A percentile compares a stretch with the other conserved stretches of the same genome.
Conservation (phyloP, 2,329 filamentous ascomycete genomes). For the Paecilomyces formosus region DNA sequence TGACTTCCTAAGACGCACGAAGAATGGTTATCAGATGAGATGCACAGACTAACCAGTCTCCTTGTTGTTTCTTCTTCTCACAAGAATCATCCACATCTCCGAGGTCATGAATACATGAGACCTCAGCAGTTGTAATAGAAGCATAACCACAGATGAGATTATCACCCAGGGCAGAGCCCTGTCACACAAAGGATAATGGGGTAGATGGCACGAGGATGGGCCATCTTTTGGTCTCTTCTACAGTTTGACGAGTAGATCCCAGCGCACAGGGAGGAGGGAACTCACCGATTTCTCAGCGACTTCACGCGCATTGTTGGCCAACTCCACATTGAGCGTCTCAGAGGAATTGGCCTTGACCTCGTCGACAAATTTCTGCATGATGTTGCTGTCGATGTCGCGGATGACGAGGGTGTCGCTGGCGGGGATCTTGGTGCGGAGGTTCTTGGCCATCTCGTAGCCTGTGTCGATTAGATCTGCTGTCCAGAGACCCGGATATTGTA, state of each 20-base stretch:
- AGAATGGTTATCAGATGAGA: background rate
- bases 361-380: slow-evolving; percentile 49
- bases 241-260: background rate
- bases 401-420: slow-evolving; percentile 55
- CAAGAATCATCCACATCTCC: background rate
- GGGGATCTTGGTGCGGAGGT: slow-evolving; percentile 60
- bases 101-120: background rate
- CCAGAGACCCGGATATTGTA: no score
- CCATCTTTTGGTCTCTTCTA: background rate
- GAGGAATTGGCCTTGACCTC: slow-evolving; percentile 37
- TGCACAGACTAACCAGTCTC: background rate
- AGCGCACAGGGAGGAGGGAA: background rate
- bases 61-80: background rate
- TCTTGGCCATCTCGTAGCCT: slow-evolving; percentile 69
- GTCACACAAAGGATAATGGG: background rate
- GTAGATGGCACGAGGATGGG: background rate
- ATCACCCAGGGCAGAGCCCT: background rate
- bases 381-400: slow-evolving; percentile 57
- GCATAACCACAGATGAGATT: no score
- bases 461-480: background rate
- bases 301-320: slow-evolving; percentile 52
- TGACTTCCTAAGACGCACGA: slow-evolving; percentile 56
- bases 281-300: slow-evolving; percentile 62
- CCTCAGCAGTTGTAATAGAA: background rate
- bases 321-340: slow-evolving; percentile 42